Conservation (phyloP, 305 asterid genomes). For the Nicotiana rustica region DNA sequence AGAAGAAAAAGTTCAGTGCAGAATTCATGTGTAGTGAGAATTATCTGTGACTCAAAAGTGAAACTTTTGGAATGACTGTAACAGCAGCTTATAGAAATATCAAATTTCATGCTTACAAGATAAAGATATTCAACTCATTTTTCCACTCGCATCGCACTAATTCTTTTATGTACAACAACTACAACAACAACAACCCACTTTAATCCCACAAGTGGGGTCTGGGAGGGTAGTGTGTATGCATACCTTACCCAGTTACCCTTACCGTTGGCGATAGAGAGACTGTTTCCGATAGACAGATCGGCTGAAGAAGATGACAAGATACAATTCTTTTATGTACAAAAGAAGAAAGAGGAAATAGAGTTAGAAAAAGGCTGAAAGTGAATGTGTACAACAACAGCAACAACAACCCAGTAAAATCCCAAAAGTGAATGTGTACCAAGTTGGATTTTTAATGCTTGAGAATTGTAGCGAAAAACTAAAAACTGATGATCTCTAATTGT, state of each 20-base stretch:
- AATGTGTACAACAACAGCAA: not conserved
- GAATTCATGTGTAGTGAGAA: not conserved
- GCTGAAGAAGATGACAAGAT: too few relatives aligned
- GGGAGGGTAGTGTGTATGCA: too few relatives aligned
- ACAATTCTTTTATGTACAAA: too few relatives aligned
- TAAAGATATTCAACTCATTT: not conserved
- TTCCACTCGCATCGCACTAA: not conserved
- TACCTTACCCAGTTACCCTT: too few relatives aligned
- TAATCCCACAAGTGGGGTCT: too few relatives aligned
- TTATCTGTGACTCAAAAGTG: not conserved
- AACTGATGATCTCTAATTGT: conserved; percentile 13
- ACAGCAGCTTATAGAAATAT: not conserved
- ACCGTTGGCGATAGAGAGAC: too few relatives aligned
- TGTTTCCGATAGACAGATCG: too few relatives aligned
- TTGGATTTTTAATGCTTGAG: not conserved
- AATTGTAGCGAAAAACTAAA: not conserved
- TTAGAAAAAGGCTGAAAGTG: not conserved
- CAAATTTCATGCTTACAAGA: not conserved
- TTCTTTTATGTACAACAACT: not conserved
- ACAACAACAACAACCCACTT: not conserved
- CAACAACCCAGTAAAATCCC: too few relatives aligned
- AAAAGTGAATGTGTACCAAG: not conserved
- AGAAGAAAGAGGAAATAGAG: not conserved
- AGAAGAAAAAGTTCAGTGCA: not conserved
- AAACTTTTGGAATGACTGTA: not conserved